Base-by-base conservation (phyloP, 768 basidiomycete species). In the Paxillus ammoniavirescens region DNA sequence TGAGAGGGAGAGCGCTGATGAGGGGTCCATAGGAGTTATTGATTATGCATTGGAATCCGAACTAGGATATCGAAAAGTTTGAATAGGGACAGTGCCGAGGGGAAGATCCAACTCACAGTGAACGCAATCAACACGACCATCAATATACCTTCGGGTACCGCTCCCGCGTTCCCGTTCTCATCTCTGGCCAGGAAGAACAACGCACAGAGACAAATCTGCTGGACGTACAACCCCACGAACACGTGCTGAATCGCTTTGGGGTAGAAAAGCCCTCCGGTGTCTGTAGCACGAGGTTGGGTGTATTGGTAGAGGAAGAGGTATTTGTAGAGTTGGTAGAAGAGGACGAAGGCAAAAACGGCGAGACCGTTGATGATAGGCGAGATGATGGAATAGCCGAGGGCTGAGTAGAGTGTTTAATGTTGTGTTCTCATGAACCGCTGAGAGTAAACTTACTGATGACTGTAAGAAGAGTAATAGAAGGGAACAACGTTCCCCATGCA, bases 211-310 rank as follows among this genome's bases (percentile, higher is more conserved):
- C 90, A 93, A 46, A 98, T 63, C 45, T 97, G 87, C 67, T 95
- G 83, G 42, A 99, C 79, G 66, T 99, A 99, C 66, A 98, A 62
- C 3, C 96, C 97, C 18, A 94, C 92, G 59, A 98, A 98, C 30
- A 96, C 65, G 64, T 98, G 97, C 46, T 91, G 85, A 26, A 98
- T 82, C 5, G 97, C 96, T 70, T 87, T 91, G 21, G 95, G 95
- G 79, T 93, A 98, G 78, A 97, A 98, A 46, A 91, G 67, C 0
- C 97, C 97, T 36, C 96, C 96, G 0, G 93, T 96, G 51, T 97
- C 94, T 47, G 74, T 74, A 4, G 78, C 71, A 0, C 78, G 66
- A 4, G 86, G 81, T 66, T 93, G 87, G 51, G 90, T 84, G 62
- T 83, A 82, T 55, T 82, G 84, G 76, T 83, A 93, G 49, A 91